Base-by-base conservation (phyloP, 2,329 filamentous ascomycete species). In the Aspergillus sp. region DNA sequence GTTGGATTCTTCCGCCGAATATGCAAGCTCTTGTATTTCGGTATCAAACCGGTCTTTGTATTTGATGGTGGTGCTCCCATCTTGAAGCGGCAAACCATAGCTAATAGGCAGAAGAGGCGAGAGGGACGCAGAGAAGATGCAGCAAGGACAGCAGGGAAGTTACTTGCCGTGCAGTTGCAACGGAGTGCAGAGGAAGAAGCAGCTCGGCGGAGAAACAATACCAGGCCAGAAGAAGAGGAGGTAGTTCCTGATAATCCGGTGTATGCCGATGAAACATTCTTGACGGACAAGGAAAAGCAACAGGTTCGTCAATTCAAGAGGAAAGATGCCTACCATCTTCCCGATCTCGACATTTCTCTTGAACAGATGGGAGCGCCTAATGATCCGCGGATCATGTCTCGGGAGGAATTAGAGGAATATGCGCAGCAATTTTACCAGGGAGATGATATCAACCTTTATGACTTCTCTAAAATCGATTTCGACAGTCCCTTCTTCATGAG, bases 391-490 rank as follows among this genome's bases (percentile, higher is more conserved):
- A 91, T 98, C 58, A 97, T 98, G 93, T 94, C 86, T 45, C 79
- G 94, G 27, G 88, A 94, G 60, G 91, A 98, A 63, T 71, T 98
- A 48, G 88, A 97, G 68, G 85, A 91, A 55, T 98, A 98, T 63
- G 91, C 94, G 3, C 77, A 84, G 44, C 90, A 97, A 53, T 97
- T 97, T 59, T 81, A 96, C 59, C 82, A 81, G 50, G 93, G 93
- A 46, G 89, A 97, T 67, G 91, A 97, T 63, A 85, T 97, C 46
- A 75, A 74, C 54, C 69, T 90, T 4, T 97, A 97, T 67, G 91
- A 97, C 68, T 98, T 98, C 63, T 94, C 87, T 62, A 97, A 97
- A 69, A 98, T 98, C 57, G 93, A 98, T 63, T 98, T 97, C 59
- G 86, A 97, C 55, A 88, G 90, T 55, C 82, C 91, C 8, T 98